Conservation (phyloP, 2,329 filamentous ascomycete genomes). For the Emergomyces africanus region DNA sequence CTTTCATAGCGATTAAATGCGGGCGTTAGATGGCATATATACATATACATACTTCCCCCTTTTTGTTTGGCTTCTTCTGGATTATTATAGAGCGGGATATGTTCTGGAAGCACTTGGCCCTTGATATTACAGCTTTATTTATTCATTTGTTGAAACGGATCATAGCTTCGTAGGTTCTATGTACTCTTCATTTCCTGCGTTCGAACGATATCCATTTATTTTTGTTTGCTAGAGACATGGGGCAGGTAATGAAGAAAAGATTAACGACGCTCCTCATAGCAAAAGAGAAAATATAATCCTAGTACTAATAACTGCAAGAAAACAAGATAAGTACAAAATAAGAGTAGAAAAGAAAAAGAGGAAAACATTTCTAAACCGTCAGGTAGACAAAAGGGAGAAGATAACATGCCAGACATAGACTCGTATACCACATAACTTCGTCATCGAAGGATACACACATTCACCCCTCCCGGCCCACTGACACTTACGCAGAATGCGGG, state of each 20-base stretch:
- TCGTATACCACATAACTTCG: neutral
- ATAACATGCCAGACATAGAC: neutral
- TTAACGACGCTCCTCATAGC: neutral
- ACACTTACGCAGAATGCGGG: neutral
- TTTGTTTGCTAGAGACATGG: neutral
- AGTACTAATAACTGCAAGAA: neutral
- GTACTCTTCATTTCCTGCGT: neutral
- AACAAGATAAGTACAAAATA: neutral
- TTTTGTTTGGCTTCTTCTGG: neutral
- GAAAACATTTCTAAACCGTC: neutral
- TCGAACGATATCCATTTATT: neutral
- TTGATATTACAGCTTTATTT: neutral
- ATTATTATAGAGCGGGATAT: neutral
- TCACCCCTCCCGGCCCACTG: neutral
- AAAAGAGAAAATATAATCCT: neutral
- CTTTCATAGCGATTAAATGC: neutral
- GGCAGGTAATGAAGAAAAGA: neutral
- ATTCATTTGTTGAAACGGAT: neutral
- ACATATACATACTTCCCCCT: neutral
- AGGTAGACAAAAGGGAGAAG: neutral
- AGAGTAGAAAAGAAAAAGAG: neutral
- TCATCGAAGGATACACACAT: neutral
- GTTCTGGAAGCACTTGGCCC: neutral
- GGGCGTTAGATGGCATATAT: neutral
- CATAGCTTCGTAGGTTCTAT: neutral